Percentiles rank a stretch among this genome's conserved stretches.
These are phyloP conservation scores for Cytospora schulzeri DNA, from an alignment of 2,329 filamentous ascomycete genomes.

Conservation along the genomic window DNA sequence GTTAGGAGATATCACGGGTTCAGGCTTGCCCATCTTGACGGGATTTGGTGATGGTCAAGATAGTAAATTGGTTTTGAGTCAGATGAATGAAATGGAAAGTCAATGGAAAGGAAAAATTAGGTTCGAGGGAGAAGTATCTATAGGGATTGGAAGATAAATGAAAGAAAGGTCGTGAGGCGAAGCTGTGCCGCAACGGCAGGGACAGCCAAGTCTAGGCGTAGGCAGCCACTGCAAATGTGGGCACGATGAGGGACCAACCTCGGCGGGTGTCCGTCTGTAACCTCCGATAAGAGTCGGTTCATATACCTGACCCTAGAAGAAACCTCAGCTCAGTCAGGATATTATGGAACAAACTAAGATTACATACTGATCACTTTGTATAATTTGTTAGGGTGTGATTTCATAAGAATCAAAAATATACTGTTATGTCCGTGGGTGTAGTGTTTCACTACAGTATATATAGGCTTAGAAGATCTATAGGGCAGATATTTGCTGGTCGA, in stretches of 20 bases:
- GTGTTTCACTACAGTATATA: no score
- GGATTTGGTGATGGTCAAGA: neutral
- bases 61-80: neutral
- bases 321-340: no score
- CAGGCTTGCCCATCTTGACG: slow-evolving; percentile 32
- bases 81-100: neutral
- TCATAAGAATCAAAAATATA: no score
- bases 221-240: neutral
- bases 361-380: neutral
- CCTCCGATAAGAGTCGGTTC: neutral
- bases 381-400: no score
- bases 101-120: neutral
- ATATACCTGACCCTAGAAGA: neutral
- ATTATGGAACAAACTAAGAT: neutral
- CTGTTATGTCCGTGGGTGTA: no score
- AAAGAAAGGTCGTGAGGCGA: no score
- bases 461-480: no score
- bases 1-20: slow-evolving; percentile 25
- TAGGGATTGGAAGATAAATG: no score
- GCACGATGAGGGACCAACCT: no score
- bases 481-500: no score
- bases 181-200: neutral
- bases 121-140: no score
- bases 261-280: neutral
- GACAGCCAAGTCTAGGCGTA: neutral